A percentile compares a stretch with the other conserved stretches of the same genome.
phyloP scores from a whole-genome alignment of 257 asterid genomes.

The Ajuga chamaepitys region DNA sequence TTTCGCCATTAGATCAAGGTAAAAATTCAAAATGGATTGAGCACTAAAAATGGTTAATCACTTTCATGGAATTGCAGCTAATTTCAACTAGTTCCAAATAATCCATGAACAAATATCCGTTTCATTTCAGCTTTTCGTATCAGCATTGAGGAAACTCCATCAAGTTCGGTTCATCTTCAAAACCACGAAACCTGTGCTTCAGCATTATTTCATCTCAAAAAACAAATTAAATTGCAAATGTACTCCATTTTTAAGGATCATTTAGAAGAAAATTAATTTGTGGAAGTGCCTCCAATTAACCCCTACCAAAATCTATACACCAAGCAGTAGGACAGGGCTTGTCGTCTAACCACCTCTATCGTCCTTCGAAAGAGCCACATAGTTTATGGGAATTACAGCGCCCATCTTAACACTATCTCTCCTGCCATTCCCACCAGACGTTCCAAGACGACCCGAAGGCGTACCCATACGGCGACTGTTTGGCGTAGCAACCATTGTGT shows the following conservation, averaged over 20 bases:
- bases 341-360: conserved; percentile 26
- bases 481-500: conserved; percentile 48
- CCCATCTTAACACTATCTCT: conserved; percentile 50
- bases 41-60: too few relatives aligned
- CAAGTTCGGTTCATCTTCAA: neutral
- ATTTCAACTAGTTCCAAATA: too few relatives aligned
- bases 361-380: conserved; percentile 68
- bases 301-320: conserved; percentile 11
- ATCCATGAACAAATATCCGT: too few relatives aligned
- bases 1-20: too few relatives aligned
- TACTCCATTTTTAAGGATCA: neutral
- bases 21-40: too few relatives aligned
- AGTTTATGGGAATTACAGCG: conserved; percentile 47
- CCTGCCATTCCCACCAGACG: conserved; percentile 38
- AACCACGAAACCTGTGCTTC: too few relatives aligned
- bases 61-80: too few relatives aligned
- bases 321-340: neutral
- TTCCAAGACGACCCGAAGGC: conserved; percentile 33
- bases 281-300: neutral
- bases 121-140: too few relatives aligned
- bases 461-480: conserved; percentile 45
- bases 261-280: neutral
- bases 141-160: too few relatives aligned
- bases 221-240: neutral
- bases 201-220: neutral